Conservation (phyloP, 768 basidiomycete species). For the Dendrothele bispora region DNA sequence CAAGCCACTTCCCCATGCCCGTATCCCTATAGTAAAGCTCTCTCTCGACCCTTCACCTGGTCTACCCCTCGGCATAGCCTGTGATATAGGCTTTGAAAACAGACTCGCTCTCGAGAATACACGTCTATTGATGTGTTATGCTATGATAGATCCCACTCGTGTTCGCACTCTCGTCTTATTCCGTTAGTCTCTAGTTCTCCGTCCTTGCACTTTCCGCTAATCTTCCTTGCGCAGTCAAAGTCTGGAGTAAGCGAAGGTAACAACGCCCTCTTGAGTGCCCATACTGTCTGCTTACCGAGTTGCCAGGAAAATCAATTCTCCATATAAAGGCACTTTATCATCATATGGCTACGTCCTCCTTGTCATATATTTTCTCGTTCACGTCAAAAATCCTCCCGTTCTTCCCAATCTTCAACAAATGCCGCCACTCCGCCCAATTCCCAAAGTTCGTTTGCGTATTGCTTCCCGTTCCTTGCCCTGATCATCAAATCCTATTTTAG, state of each 20-base stretch:
- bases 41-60: constrained; percentile 85
- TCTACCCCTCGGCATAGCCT: constrained; percentile 86
- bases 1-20: constrained; percentile 93
- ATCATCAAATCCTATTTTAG: constrained; percentile 33
- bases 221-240: constrained; percentile 71
- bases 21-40: constrained; percentile 98
- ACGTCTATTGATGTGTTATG: constrained; percentile 92
- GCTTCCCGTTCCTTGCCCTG: constrained; percentile 2
- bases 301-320: constrained; percentile 93
- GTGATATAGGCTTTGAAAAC: constrained; percentile 99
- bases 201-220: neutral
- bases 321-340: constrained; percentile 94
- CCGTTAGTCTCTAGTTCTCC: constrained; percentile 57
- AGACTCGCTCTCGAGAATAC: constrained; percentile 97
- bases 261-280: too few relatives aligned
- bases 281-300: neutral
- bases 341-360: constrained; percentile 98
- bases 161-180: constrained; percentile 94
- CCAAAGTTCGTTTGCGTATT: constrained; percentile 48
- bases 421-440: constrained; percentile 85
- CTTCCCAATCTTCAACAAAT: constrained; percentile 95
- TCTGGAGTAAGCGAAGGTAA: constrained; percentile 98
- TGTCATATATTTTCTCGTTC: constrained; percentile 96
- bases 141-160: constrained; percentile 92
- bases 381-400: constrained; percentile 96